Evolutionary conservation across 2,329 filamentous ascomycete species (phyloP).

Genomic region (Aureobasidium zeae): DNA sequence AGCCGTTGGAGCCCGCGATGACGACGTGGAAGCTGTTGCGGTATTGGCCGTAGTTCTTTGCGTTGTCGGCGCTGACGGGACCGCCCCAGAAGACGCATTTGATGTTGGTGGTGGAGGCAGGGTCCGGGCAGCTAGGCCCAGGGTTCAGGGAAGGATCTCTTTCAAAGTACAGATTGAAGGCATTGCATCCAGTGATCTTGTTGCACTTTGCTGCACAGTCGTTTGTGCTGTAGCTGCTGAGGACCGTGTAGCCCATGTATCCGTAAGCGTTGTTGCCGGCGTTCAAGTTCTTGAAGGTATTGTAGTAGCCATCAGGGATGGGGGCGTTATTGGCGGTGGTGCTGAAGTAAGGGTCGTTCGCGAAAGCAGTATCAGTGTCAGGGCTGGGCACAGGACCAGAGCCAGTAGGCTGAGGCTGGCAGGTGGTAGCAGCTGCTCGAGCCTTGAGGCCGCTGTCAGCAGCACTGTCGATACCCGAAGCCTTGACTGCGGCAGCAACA

Average conservation of each 20-base stretch:
- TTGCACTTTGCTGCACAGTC: slow-evolving; percentile 16
- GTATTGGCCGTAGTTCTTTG: slow-evolving; percentile 18
- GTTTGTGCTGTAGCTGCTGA: slow-evolving; percentile 14
- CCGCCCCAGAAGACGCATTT: slow-evolving; percentile 20
- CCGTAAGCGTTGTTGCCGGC: slow-evolving; percentile 19
- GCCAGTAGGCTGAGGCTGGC: slow-evolving; percentile 6
- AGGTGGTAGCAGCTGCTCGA: slow-evolving; percentile 3
- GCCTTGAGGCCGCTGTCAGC: neutral
- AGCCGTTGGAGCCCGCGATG: slow-evolving; percentile 28
- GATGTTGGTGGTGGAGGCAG: slow-evolving; percentile 17
- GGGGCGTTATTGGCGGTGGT: slow-evolving; percentile 17
- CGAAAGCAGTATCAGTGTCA: slow-evolving; percentile 20
- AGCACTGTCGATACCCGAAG: too few relatives aligned
- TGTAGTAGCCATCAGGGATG: slow-evolving; percentile 18
- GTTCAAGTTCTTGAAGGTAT: slow-evolving; percentile 19
- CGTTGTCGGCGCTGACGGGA: slow-evolving; percentile 16
- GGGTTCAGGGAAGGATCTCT: slow-evolving; percentile 18
- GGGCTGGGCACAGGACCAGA: slow-evolving; percentile 5
- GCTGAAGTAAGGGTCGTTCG: slow-evolving; percentile 18
- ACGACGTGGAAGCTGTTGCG: slow-evolving; percentile 25
- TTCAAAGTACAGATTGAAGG: slow-evolving; percentile 19
- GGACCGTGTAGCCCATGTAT: slow-evolving; percentile 23
- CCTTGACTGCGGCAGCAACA: slow-evolving; percentile 3
- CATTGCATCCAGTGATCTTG: slow-evolving; percentile 14
- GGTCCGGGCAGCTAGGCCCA: slow-evolving; percentile 15